Evolutionary conservation across 192 early-diverging fungal species (phyloP), one percentile per base, ranked within the genome.

Genomic region (Rhizophagus clarus): DNA sequence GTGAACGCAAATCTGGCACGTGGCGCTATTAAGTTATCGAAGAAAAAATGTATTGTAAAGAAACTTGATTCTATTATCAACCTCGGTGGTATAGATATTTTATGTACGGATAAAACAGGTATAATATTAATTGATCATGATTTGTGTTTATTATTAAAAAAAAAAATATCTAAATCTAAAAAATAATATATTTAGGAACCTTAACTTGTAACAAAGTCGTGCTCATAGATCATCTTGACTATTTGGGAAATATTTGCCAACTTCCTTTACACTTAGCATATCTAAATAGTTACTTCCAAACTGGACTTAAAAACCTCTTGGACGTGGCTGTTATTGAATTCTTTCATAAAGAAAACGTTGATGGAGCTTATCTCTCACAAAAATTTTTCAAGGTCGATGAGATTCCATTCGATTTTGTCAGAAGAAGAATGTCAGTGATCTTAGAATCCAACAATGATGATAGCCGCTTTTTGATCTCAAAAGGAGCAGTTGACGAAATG

Each of bases 401-500:
- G 76, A 84, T 89, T 34, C 87, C 88, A 4, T 89, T 89, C 72
- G 88, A 89, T 40, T 89, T 89, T 62, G 82, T 84, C 9, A 86
- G 87, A 32, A 86, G 88, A 8, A 81, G 87, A 75, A 79, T 89
- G 78, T 86, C 88, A 28, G 87, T 89, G 6, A 82, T 89, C 12
- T 77, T 88, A 15, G 40, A 82, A 61, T 79, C 79, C 49, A 22
- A 72, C 3, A 62, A 78, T 0, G 74, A 72, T 5, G 77, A 68
- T 12, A 49, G 64, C 3, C 61, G 40, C 29, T 72, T 83, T 14
- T 56, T 88, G 12, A 63, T 88, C 60, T 85, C 82, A 37, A 88
- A 88, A 66, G 87, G 87, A 20, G 86, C 87, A 12, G 81, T 87
- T 12, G 87, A 88, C 28, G 87, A 88, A 77, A 81, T 87, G 76